Evolutionary conservation across 1,139 yeast species (phyloP).

Genomic region (Blastobotrys petasosporus): DNA sequence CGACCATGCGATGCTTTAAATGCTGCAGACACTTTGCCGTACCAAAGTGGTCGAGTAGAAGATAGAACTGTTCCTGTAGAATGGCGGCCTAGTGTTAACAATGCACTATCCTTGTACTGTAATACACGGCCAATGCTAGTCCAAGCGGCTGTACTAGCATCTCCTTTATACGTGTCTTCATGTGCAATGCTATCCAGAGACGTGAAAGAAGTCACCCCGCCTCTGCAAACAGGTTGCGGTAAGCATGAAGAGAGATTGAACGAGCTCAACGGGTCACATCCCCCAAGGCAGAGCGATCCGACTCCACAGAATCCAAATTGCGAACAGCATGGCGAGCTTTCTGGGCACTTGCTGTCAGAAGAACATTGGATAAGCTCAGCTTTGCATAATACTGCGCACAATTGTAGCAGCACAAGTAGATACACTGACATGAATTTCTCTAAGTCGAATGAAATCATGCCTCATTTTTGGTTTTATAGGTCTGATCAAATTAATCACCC

Average conservation of each 20-base stretch:
- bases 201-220: constrained; percentile 22
- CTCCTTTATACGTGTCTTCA: constrained; percentile 58
- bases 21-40: constrained; percentile 68
- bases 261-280: constrained; percentile 69
- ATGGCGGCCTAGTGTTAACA: constrained; percentile 73
- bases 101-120: constrained; percentile 46
- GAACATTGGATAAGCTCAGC: constrained; percentile 2
- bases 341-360: constrained; percentile 48
- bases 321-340: constrained; percentile 71
- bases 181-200: constrained; percentile 30
- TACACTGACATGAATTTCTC: too few species aligned
- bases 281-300: constrained; percentile 74
- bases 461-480: too few species aligned
- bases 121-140: constrained; percentile 62
- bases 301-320: constrained; percentile 82
- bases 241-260: constrained; percentile 59
- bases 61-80: constrained; percentile 80
- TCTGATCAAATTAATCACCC: too few species aligned
- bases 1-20: constrained; percentile 66
- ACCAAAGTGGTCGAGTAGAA: constrained; percentile 78
- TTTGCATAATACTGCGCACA: neutral
- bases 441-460: too few species aligned
- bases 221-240: constrained; percentile 45
- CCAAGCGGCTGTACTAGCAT: constrained; percentile 64
- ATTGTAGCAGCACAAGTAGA: too few species aligned